Conservation (phyloP, 2,329 filamentous ascomycete species). For the Penicillium frequentans region DNA sequence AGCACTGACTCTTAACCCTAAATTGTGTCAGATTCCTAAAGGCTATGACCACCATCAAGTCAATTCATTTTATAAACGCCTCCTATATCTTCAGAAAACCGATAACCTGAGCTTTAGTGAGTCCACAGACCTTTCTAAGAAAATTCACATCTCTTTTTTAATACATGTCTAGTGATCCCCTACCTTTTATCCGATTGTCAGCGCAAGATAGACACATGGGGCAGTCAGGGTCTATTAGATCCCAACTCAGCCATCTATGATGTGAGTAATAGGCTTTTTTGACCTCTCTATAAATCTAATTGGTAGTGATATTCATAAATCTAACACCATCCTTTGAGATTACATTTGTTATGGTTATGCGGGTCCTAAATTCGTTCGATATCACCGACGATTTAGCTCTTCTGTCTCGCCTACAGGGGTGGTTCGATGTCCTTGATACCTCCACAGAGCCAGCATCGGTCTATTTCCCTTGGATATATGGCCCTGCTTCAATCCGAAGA, state of each 20-base stretch:
- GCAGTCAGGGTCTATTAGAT: not conserved
- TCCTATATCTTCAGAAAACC: not conserved
- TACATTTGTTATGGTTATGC: constrained; percentile 7
- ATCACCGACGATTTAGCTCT: constrained; percentile 2
- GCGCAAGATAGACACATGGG: constrained; percentile 4
- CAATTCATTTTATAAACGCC: not conserved
- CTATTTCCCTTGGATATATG: not conserved
- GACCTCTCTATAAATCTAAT: not conserved
- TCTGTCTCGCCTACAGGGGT: constrained; percentile 3
- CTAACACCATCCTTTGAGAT: not conserved
- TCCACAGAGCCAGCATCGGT: not conserved
- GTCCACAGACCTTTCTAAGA: not conserved
- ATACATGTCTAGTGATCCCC: constrained; percentile 3
- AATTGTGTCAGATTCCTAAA: not conserved
- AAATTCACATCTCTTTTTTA: not conserved
- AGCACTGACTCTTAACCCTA: not conserved
- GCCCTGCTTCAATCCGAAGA: not conserved
- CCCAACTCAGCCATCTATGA: constrained; percentile 9
- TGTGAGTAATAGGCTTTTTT: not conserved
- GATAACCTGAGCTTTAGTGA: not conserved
- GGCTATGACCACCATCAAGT: not conserved
- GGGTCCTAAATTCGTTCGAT: constrained; percentile 4
- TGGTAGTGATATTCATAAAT: not conserved
- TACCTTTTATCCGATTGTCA: constrained; percentile 4
- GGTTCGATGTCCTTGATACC: constrained; percentile 5